Conservation (phyloP, 805 yeast genomes). For the Saturnispora zaruensis region DNA sequence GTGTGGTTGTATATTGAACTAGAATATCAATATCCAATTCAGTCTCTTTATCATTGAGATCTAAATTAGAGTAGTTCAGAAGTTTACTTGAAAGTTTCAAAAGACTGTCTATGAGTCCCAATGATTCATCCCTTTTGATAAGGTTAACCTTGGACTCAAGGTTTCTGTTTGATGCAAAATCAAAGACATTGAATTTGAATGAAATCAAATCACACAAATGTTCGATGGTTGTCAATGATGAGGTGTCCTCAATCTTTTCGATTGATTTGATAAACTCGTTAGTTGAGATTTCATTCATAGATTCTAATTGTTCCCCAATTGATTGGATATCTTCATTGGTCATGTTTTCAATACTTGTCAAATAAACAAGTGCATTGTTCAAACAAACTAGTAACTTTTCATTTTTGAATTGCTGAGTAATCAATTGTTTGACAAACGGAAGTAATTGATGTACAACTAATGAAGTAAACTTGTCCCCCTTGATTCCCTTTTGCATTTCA, state of each 20-base stretch:
- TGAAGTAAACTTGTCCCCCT: conserved; percentile 19
- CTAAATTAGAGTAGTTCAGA: neutral
- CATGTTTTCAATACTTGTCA: conserved; percentile 23
- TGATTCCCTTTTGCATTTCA: conserved; percentile 1
- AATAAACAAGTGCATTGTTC: conserved; percentile 51
- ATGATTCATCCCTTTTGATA: neutral
- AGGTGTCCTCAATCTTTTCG: neutral
- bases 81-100: neutral
- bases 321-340: conserved; percentile 9
- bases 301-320: conserved; percentile 4
- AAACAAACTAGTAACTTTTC: conserved; percentile 55
- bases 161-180: neutral
- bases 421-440: conserved; percentile 33
- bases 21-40: conserved; percentile 7
- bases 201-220: conserved; percentile 3
- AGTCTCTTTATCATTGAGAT: neutral
- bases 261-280: neutral
- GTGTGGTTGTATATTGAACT: conserved; percentile 16
- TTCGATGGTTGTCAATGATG: neutral
- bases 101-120: neutral
- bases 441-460: conserved; percentile 15
- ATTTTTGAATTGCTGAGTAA: conserved; percentile 37
- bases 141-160: neutral
- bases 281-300: conserved; percentile 1
- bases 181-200: conserved; percentile 2